Percentiles rank a stretch among this genome's conserved stretches.
Conservation (phyloP, 2,329 filamentous ascomycete species). For the Sporothrix luriei region DNA sequence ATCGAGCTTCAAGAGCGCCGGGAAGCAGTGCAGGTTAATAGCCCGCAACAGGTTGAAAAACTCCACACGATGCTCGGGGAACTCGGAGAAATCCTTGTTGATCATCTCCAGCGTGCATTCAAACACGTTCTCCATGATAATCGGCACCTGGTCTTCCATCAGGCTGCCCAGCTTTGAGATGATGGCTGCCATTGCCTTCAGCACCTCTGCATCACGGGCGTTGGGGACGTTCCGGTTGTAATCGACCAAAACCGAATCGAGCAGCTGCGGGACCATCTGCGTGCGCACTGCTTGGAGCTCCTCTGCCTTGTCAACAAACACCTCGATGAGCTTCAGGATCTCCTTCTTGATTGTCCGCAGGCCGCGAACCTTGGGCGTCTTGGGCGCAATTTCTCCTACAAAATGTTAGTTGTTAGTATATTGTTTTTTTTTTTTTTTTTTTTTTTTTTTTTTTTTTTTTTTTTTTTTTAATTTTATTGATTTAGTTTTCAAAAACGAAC, state of each 20-base stretch:
- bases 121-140: slow-evolving; percentile 98
- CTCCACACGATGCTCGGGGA: slow-evolving; percentile 97
- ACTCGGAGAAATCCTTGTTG: slow-evolving; percentile 99
- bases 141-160: slow-evolving; percentile 97
- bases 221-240: slow-evolving; percentile 97
- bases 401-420: slow-evolving; percentile 14
- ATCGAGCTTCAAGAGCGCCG: slow-evolving; percentile 87
- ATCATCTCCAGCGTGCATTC: slow-evolving; percentile 99
- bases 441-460: no score
- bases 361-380: slow-evolving; percentile 94
- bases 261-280: slow-evolving; percentile 91
- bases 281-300: slow-evolving; percentile 89
- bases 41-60: slow-evolving; percentile 97
- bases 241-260: slow-evolving; percentile 91
- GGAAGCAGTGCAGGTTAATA: slow-evolving; percentile 98
- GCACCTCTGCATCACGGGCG: slow-evolving; percentile 91
- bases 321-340: slow-evolving; percentile 96
- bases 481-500: no score
- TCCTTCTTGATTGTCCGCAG: slow-evolving; percentile 99
- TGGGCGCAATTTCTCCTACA: slow-evolving; percentile 84
- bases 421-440: not conserved
- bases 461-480: no score
- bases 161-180: slow-evolving; percentile 91
- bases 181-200: slow-evolving; percentile 97
- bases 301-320: slow-evolving; percentile 96